phyloP scores from a whole-genome alignment of 2,329 filamentous ascomycete genomes.

The Zalaria obscura region DNA sequence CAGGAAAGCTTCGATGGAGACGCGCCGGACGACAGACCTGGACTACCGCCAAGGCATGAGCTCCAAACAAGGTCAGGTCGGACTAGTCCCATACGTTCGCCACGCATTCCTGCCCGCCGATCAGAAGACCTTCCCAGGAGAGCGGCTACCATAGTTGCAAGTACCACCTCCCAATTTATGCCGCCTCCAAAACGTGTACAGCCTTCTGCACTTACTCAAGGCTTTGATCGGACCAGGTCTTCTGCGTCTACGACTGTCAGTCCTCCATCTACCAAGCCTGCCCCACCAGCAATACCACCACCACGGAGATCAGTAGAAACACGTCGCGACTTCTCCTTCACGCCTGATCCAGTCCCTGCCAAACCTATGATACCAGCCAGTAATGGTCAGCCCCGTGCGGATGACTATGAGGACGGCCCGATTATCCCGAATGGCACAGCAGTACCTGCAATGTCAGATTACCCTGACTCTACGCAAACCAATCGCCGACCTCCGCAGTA shows the following conservation, averaged over 20 bases:
- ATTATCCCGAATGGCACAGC: constrained; percentile 4
- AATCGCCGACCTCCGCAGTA: constrained; percentile 73
- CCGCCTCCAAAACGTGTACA: constrained; percentile 3
- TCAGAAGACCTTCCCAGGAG: constrained; percentile 3
- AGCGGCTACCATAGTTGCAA: constrained; percentile 1
- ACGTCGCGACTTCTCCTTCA: constrained; percentile 4
- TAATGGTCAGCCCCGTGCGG: constrained; percentile 19
- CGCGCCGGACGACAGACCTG: constrained; percentile 13
- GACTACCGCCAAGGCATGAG: constrained; percentile 18
- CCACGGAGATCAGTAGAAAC: constrained; percentile 13
- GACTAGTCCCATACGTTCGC: constrained; percentile 11
- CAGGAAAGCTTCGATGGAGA: constrained; percentile 9
- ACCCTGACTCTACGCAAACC: constrained; percentile 69
- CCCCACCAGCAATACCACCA: constrained; percentile 18
- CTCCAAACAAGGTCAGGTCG: constrained; percentile 14
- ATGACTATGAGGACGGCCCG: constrained; percentile 6
- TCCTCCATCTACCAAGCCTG: constrained; percentile 4
- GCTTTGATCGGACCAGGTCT: constrained; percentile 11
- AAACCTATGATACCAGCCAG: constrained; percentile 9
- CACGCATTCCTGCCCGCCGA: constrained; percentile 5
- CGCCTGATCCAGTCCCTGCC: neutral
- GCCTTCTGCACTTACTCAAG: constrained; percentile 13
- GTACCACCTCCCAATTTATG: neutral
- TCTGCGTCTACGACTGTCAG: constrained; percentile 3
- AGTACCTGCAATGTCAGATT: constrained; percentile 32